phyloP scores from a whole-genome alignment of 192 early-diverging fungal species.

The Linderina pennispora region DNA sequence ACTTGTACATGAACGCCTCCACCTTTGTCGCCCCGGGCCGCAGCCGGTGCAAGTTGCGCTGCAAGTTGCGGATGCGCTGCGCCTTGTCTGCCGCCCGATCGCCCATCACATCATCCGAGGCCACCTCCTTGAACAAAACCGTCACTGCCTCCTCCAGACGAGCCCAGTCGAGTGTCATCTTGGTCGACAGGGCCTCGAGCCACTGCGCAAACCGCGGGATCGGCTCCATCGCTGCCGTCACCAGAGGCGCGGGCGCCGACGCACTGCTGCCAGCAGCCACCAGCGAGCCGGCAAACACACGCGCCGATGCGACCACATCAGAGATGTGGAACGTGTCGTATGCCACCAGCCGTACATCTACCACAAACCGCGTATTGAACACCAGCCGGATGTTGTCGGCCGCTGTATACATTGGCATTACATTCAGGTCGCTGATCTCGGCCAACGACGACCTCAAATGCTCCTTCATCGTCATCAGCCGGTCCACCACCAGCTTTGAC shows the following conservation, averaged over 20 bases:
- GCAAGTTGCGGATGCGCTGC: conserved; percentile 17
- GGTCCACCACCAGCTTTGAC: conserved; percentile 24
- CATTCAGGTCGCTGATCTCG: conserved; percentile 20
- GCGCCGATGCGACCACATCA: conserved; percentile 24
- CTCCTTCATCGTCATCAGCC: conserved; percentile 6
- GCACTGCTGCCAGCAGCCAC: conserved; percentile 1
- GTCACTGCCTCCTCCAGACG: conserved; percentile 21
- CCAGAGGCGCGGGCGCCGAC: conserved; percentile 22
- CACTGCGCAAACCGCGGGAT: conserved; percentile 41
- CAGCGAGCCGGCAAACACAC: neutral
- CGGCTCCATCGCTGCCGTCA: conserved; percentile 31
- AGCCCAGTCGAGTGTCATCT: conserved; percentile 32
- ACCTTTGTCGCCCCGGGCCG: conserved; percentile 24
- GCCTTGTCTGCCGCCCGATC: neutral
- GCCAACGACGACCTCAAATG: conserved; percentile 18
- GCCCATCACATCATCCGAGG: neutral
- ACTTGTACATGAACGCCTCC: conserved; percentile 22
- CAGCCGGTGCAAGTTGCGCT: conserved; percentile 27
- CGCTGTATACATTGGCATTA: conserved; percentile 45
- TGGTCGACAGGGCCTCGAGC: conserved; percentile 33
- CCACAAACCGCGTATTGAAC: conserved; percentile 39
- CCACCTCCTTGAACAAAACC: neutral
- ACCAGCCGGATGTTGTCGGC: conserved; percentile 40
- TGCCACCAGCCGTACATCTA: conserved; percentile 37
- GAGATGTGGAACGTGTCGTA: conserved; percentile 27